Evolutionary conservation across 192 early-diverging fungal species (phyloP).

Genomic region (Funneliformis mosseae): DNA sequence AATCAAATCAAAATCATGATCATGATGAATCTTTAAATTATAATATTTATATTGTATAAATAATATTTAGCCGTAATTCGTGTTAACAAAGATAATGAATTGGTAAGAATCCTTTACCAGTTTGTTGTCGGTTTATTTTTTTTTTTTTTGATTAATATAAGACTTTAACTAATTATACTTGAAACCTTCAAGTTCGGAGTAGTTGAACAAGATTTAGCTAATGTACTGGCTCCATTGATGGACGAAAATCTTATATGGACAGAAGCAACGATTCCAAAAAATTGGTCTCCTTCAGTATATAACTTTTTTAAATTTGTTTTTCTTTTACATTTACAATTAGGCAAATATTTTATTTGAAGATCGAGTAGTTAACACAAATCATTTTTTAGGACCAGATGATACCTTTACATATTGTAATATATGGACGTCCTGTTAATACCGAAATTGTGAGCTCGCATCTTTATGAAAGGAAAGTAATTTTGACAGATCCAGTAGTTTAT

Average conservation of each 20-base stretch:
- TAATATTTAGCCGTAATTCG: not conserved
- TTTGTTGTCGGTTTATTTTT: not conserved
- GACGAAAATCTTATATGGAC: constrained; percentile 7
- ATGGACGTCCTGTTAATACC: constrained; percentile 35
- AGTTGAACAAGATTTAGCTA: constrained; percentile 36
- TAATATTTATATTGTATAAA: not conserved
- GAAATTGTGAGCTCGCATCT: constrained; percentile 39
- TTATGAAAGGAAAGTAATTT: constrained; percentile 34
- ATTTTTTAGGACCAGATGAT: constrained; percentile 39
- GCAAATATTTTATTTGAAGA: too few species aligned
- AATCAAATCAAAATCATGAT: constrained; percentile 36
- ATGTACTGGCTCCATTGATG: not conserved
- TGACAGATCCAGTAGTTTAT: constrained; percentile 40
- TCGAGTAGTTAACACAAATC: not conserved
- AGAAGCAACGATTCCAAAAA: constrained; percentile 1
- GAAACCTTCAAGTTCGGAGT: constrained; percentile 19
- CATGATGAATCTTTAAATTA: constrained; percentile 20
- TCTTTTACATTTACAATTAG: not conserved
- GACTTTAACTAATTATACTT: constrained; percentile 30
- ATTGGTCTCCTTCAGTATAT: not conserved
- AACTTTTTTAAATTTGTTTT: not conserved
- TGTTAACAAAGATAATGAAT: not conserved
- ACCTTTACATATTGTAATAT: constrained; percentile 42
- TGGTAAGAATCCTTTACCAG: not conserved
- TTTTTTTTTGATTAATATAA: not conserved